Evolutionary conservation across 345 rosid genomes (phyloP).

Genomic region (Bruguiera sexangula): DNA sequence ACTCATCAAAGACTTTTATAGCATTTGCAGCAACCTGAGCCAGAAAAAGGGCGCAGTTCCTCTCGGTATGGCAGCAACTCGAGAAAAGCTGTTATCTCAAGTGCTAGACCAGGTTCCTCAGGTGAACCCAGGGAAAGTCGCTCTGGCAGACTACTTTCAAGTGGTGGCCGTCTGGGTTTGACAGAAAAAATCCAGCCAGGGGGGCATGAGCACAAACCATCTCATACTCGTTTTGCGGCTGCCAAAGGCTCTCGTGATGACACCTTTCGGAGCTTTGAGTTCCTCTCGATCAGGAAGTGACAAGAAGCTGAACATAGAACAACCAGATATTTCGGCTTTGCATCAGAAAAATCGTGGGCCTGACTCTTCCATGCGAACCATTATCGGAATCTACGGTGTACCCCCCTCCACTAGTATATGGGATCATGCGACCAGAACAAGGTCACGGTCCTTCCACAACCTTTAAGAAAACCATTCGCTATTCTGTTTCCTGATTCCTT

Average conservation of each 20-base stretch:
- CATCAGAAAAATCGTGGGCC: neutral
- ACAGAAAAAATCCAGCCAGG: slow-evolving; percentile 24
- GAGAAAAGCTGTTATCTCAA: slow-evolving; percentile 25
- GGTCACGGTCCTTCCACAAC: neutral
- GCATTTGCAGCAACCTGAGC: slow-evolving; percentile 54
- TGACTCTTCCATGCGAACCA: slow-evolving; percentile 1
- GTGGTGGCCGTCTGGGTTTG: slow-evolving; percentile 23
- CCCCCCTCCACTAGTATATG: slow-evolving; percentile 8
- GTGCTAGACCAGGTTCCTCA: slow-evolving; percentile 28
- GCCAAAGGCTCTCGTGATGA: slow-evolving; percentile 63
- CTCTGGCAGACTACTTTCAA: slow-evolving; percentile 18
- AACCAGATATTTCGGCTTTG: neutral
- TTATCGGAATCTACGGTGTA: neutral
- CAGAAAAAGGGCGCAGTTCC: slow-evolving; percentile 52
- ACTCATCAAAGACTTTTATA: neutral
- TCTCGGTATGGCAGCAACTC: slow-evolving; percentile 33
- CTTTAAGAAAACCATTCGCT: slow-evolving; percentile 1
- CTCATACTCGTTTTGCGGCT: slow-evolving; percentile 50
- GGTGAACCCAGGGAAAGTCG: slow-evolving; percentile 31
- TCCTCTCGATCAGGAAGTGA: slow-evolving; percentile 47
- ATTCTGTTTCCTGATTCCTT: neutral
- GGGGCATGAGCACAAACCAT: slow-evolving; percentile 53
- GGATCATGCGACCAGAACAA: slow-evolving; percentile 1
- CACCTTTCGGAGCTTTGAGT: slow-evolving; percentile 68
- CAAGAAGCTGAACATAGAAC: neutral